phyloP scores from a whole-genome alignment of 805 yeast genomes.

The Middelhovenomyces tepae region DNA sequence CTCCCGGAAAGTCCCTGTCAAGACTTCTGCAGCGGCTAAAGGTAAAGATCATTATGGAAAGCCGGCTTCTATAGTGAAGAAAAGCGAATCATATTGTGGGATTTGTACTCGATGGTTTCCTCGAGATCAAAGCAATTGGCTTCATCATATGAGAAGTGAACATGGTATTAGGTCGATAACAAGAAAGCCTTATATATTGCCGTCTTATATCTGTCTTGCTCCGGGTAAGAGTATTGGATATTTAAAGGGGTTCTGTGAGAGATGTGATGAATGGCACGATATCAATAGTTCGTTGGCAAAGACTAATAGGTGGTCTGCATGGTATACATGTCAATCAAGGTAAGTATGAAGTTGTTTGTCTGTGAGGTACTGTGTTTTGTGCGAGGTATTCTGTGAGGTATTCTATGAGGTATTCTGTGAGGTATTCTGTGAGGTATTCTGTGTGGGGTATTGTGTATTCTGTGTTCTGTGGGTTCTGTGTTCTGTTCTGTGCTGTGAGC shows the following conservation, averaged over 20 bases:
- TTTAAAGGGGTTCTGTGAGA: slow-evolving; percentile 15
- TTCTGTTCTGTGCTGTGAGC: too few species aligned
- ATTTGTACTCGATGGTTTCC: slow-evolving; percentile 16
- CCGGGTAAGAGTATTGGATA: slow-evolving; percentile 14
- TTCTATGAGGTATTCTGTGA: too few species aligned
- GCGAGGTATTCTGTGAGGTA: too few species aligned
- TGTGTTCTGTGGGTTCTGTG: too few species aligned
- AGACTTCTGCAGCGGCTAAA: too few species aligned
- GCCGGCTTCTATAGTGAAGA: too few species aligned
- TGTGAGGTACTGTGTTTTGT: too few species aligned
- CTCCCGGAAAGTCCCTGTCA: slow-evolving; percentile 6
- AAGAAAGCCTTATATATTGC: slow-evolving; percentile 15
- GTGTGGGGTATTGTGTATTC: too few species aligned
- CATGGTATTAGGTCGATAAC: slow-evolving; percentile 18
- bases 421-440: too few species aligned
- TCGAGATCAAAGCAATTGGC: slow-evolving; percentile 17
- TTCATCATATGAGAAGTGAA: slow-evolving; percentile 18
- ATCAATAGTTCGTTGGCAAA: slow-evolving; percentile 13
- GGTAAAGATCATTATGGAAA: too few species aligned
- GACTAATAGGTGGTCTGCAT: slow-evolving; percentile 13
- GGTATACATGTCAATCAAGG: too few species aligned
- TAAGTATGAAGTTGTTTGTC: too few species aligned
- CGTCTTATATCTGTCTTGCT: slow-evolving; percentile 13
- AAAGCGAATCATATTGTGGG: slow-evolving; percentile 16
- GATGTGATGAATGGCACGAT: slow-evolving; percentile 17